Evolutionary conservation across 2,329 filamentous ascomycete species (phyloP).

Genomic region (Arthrocladium fulminans): DNA sequence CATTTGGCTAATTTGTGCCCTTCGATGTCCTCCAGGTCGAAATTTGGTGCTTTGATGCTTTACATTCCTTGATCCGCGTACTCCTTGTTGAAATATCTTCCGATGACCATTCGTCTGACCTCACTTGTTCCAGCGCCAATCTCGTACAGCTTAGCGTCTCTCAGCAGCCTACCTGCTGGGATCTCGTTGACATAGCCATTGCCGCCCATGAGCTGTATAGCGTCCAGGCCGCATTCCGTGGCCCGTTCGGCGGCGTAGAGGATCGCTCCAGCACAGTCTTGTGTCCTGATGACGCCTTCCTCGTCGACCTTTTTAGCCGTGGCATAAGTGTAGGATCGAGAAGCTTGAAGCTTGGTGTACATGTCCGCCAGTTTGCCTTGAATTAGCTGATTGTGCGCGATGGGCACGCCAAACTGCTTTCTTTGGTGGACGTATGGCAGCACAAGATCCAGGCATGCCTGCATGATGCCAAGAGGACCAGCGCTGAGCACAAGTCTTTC

Average conservation of each 20-base stretch:
- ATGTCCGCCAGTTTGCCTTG: conserved; percentile 93
- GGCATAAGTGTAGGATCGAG: conserved; percentile 75
- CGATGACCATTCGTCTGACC: conserved; percentile 88
- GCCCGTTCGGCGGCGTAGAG: conserved; percentile 86
- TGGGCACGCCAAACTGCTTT: conserved; percentile 77
- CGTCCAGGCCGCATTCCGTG: conserved; percentile 76
- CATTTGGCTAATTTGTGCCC: conserved; percentile 19
- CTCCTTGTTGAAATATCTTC: conserved; percentile 81
- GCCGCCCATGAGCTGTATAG: conserved; percentile 84
- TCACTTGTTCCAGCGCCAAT: conserved; percentile 96
- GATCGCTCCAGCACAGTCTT: conserved; percentile 92
- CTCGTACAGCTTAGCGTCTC: conserved; percentile 79
- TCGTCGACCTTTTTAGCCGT: conserved; percentile 77
- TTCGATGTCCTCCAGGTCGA: too few relatives aligned
- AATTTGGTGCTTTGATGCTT: too few relatives aligned
- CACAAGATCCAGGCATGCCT: conserved; percentile 73
- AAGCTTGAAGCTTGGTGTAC: conserved; percentile 86
- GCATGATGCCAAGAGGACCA: conserved; percentile 89
- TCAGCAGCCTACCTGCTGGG: conserved; percentile 71
- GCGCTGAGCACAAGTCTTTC: conserved; percentile 87
- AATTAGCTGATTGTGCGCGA: conserved; percentile 85
- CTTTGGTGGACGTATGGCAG: conserved; percentile 84
- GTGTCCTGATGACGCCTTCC: conserved; percentile 61
- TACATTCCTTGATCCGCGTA: conserved; percentile 41
- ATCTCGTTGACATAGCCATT: conserved; percentile 97